Base-by-base conservation (phyloP, 2,329 filamentous ascomycete genomes). In the Plectosphaerella sp. region DNA sequence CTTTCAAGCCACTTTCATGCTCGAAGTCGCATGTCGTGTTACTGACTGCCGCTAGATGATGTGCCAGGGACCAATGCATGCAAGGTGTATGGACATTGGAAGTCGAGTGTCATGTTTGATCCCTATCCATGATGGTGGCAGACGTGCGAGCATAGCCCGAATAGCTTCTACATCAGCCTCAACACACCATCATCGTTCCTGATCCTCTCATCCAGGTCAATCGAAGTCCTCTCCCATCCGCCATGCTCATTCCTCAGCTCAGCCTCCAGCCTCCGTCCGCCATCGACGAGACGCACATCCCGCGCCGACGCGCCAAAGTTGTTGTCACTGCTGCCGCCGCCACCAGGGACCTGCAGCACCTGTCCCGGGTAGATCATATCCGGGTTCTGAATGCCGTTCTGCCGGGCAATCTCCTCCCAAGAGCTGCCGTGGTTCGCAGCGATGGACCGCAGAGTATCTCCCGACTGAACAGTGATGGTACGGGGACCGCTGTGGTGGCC, bases 351-450 rank as follows among this genome's bases (percentile, higher is more conserved):
- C 50, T 66, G 60, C 3, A 74, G 62, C 3, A 62, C 63, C 60
- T 74, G 72, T 2, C 72, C 72, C 0, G 72, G 71, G 53, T 71
- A 71, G 54, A 74, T 74, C 60, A 72, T 53, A 43, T 74, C 71
- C 6, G 71, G 68, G 58, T 74, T 73, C 51, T 57, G 5, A 52
- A 74, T 68, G 56, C 63, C 63, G 57, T 74, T 74, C 35, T 61
- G 62, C 18, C 67, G 59, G 10, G 69, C 70, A 37, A 74, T 65
- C 22, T 73, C 71, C 35, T 74, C 67, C 36, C 65, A 72, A 15
- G 61, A 63, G 47, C 59, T 59, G 48, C 62, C 60, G 48, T 65
- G 66, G 2, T 62, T 62, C 11, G 54, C 57, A 4, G 65, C 72
- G 33, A 74, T 74, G 16, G 59, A 59, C 10, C 71, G 65, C 7